phyloP scores from a whole-genome alignment of 805 yeast species.

The Spathaspora passalidarum region DNA sequence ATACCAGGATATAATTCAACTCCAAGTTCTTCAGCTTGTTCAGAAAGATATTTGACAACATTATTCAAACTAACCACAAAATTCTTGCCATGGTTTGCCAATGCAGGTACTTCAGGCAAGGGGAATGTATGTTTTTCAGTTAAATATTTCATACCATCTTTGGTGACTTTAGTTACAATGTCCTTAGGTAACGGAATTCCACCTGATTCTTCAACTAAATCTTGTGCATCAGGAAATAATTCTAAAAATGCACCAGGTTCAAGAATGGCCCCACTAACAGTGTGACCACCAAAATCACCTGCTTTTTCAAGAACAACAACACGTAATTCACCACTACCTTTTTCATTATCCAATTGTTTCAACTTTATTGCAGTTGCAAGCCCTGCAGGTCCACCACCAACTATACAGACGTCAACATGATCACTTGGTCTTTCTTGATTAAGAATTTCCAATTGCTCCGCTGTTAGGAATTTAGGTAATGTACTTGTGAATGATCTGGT shows the following conservation, averaged over 20 bases:
- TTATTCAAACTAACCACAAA: constrained; percentile 81
- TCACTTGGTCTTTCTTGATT: constrained; percentile 75
- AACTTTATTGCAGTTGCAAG: constrained; percentile 87
- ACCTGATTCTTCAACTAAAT: constrained; percentile 42
- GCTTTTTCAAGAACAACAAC: constrained; percentile 92
- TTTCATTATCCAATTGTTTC: constrained; percentile 75
- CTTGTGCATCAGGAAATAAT: constrained; percentile 68
- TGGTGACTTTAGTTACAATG: constrained; percentile 67
- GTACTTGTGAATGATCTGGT: background rate
- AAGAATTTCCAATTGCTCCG: constrained; percentile 45
- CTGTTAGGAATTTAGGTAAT: background rate
- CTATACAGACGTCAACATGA: constrained; percentile 89
- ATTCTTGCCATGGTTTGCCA: constrained; percentile 77
- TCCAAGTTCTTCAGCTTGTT: constrained; percentile 88
- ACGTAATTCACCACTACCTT: constrained; percentile 64
- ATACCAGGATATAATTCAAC: constrained; percentile 93
- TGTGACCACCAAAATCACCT: constrained; percentile 89
- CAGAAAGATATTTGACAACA: constrained; percentile 78
- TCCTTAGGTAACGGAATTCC: constrained; percentile 80
- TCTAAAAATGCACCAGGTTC: constrained; percentile 89
- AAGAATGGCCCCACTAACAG: constrained; percentile 88
- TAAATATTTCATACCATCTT: constrained; percentile 71
- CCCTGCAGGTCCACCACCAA: constrained; percentile 98
- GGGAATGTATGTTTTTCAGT: constrained; percentile 60
- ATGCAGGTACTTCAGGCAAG: constrained; percentile 91